These are phyloP conservation scores for Aspergillus neoniger DNA, from an alignment of 2,329 filamentous ascomycete species.

Conservation along the genomic window DNA sequence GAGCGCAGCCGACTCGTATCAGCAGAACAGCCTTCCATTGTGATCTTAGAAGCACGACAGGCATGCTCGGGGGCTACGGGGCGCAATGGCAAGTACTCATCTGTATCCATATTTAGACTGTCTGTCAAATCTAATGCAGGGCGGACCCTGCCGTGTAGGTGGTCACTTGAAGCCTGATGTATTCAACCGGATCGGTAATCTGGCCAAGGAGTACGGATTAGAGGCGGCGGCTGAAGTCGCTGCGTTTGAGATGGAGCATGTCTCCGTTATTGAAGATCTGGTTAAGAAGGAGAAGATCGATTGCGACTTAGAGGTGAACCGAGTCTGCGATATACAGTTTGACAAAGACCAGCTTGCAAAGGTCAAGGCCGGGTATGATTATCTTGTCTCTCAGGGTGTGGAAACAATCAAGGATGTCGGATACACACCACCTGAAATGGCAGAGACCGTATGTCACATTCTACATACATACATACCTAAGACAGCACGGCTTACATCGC, in stretches of 20 bases:
- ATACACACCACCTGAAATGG: slow-evolving; percentile 24
- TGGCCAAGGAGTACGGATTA: slow-evolving; percentile 35
- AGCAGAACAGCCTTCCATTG: slow-evolving; percentile 27
- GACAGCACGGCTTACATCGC: background rate
- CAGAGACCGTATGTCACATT: slow-evolving; percentile 25
- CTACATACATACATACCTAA: background rate
- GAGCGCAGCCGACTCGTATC: slow-evolving; percentile 18
- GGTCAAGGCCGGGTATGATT: slow-evolving; percentile 33
- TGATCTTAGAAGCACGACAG: slow-evolving; percentile 44
- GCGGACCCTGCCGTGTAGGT: slow-evolving; percentile 20
- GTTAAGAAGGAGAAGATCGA: slow-evolving; percentile 46
- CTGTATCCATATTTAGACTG: background rate
- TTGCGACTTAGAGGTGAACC: slow-evolving; percentile 45
- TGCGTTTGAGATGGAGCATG: slow-evolving; percentile 44
- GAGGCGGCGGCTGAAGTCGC: slow-evolving; percentile 42
- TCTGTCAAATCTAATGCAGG: background rate
- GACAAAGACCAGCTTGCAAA: slow-evolving; percentile 32
- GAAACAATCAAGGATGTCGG: slow-evolving; percentile 31
- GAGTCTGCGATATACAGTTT: slow-evolving; percentile 43
- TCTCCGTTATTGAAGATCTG: slow-evolving; percentile 42
- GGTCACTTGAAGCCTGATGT: slow-evolving; percentile 48
- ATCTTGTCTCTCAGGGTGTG: slow-evolving; percentile 29
- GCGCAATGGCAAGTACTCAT: slow-evolving; percentile 39
- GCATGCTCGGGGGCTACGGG: slow-evolving; percentile 48
- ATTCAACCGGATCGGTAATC: slow-evolving; percentile 39